These are phyloP conservation scores for Diaporthe helianthi DNA, from an alignment of 2,329 filamentous ascomycete species.

Conservation along the genomic window DNA sequence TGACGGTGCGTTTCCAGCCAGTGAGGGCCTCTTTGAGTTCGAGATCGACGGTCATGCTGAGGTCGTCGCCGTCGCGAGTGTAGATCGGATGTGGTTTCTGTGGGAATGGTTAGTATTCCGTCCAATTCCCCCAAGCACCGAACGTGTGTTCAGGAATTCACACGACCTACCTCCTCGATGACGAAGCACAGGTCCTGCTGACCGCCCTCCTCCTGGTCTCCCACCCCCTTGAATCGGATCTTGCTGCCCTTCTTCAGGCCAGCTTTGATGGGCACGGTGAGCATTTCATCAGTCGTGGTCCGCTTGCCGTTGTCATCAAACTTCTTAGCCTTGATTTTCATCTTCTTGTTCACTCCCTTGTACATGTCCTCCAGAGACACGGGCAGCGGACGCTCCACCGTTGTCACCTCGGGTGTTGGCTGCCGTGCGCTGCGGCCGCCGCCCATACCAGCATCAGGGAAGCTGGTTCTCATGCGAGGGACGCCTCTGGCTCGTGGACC, in stretches of 20 bases:
- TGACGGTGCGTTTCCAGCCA: constrained; percentile 90
- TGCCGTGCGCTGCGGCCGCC: constrained; percentile 47
- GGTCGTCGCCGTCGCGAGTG: constrained; percentile 86
- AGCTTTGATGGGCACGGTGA: constrained; percentile 95
- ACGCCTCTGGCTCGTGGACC: constrained; percentile 45
- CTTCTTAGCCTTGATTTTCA: constrained; percentile 97
- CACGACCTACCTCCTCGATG: constrained; percentile 79
- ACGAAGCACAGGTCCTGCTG: constrained; percentile 96
- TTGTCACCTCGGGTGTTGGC: constrained; percentile 84
- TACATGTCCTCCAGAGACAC: constrained; percentile 89
- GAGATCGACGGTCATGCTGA: constrained; percentile 79
- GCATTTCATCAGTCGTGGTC: constrained; percentile 83
- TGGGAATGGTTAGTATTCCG: constrained; percentile 48
- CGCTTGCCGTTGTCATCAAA: constrained; percentile 88
- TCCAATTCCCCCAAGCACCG: neutral
- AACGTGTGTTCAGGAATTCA: neutral
- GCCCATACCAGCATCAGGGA: constrained; percentile 42
- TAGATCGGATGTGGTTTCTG: constrained; percentile 89
- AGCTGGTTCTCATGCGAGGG: constrained; percentile 51
- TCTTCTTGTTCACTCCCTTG: constrained; percentile 89
- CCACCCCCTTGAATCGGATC: constrained; percentile 98
- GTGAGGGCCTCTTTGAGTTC: constrained; percentile 93
- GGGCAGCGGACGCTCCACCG: constrained; percentile 83
- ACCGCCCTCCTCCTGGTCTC: constrained; percentile 95
- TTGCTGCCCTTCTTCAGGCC: constrained; percentile 97